A percentile compares a stretch with the other conserved stretches of the same genome.
Evolutionary conservation across 306 rosid genomes (phyloP).

Genomic region (Vigna hirtella): DNA sequence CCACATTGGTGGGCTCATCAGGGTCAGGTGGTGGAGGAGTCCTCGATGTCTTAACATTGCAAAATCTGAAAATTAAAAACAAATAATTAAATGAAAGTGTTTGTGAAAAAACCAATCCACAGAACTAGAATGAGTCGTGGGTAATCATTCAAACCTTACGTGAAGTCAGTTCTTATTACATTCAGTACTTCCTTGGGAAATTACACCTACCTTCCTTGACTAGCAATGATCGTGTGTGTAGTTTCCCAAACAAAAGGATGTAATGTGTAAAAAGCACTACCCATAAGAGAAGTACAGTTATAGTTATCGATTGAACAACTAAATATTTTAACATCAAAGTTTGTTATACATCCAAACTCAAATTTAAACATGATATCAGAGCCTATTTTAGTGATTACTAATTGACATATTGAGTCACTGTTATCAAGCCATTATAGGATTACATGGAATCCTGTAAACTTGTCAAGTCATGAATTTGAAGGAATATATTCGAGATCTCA

Average conservation of each 20-base stretch:
- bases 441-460: not conserved
- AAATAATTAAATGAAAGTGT: conserved; percentile 17
- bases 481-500: not conserved
- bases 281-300: not conserved
- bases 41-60: conserved; percentile 96
- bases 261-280: not conserved
- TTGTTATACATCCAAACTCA: not conserved
- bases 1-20: conserved; percentile 93
- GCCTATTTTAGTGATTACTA: no score
- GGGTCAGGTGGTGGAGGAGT: conserved; percentile 98
- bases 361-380: no score
- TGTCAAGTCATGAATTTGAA: not conserved
- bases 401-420: no score
- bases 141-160: not conserved
- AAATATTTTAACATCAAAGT: not conserved
- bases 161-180: not conserved
- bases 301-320: not conserved
- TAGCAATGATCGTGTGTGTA: not conserved
- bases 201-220: not conserved
- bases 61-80: conserved; percentile 68
- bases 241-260: not conserved
- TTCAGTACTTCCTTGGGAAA: conserved; percentile 3
- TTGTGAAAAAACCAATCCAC: not conserved
- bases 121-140: not conserved
- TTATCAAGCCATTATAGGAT: not conserved